A percentile compares a stretch with the other conserved stretches of the same genome.
Evolutionary conservation across 2,329 filamentous ascomycete genomes (phyloP).

Genomic region (Penicillium sp.): DNA sequence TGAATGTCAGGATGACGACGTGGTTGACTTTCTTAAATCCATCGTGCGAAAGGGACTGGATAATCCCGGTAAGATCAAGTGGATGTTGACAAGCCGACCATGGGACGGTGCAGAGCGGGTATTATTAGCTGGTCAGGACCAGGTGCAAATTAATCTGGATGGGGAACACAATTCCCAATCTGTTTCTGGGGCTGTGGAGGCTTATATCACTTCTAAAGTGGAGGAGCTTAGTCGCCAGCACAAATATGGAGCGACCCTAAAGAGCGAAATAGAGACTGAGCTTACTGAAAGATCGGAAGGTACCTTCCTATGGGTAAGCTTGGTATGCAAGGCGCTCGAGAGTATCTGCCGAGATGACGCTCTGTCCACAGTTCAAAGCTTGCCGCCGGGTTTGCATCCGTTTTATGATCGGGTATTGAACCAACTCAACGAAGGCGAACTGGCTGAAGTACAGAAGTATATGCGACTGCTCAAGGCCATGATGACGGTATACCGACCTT

Average conservation of each 20-base stretch:
- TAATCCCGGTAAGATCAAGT: slow-evolving; percentile 24
- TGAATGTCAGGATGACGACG: slow-evolving; percentile 23
- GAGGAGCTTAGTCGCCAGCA: slow-evolving; percentile 16
- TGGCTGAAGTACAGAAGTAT: slow-evolving; percentile 13
- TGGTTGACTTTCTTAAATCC: slow-evolving; percentile 12
- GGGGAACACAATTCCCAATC: slow-evolving; percentile 15
- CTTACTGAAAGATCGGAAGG: slow-evolving; percentile 15
- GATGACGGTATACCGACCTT: slow-evolving; percentile 25
- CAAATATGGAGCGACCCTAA: slow-evolving; percentile 6
- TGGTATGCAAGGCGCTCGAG: slow-evolving; percentile 29
- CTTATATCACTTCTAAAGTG: slow-evolving; percentile 21
- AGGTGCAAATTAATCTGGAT: slow-evolving; percentile 10
- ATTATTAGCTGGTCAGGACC: slow-evolving; percentile 21
- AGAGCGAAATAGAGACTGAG: slow-evolving; percentile 4
- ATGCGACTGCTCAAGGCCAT: slow-evolving; percentile 25
- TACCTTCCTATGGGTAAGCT: slow-evolving; percentile 29
- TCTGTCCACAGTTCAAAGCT: slow-evolving; percentile 12
- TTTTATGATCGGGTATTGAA: slow-evolving; percentile 25
- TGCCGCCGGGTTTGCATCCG: slow-evolving; percentile 22
- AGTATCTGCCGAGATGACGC: slow-evolving; percentile 4
- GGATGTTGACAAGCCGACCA: slow-evolving; percentile 31
- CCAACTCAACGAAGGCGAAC: slow-evolving; percentile 17
- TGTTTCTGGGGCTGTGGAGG: slow-evolving; percentile 19
- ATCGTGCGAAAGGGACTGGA: slow-evolving; percentile 20
- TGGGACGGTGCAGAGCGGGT: slow-evolving; percentile 21